Percentiles rank a stretch among this genome's conserved stretches.
Evolutionary conservation across 768 basidiomycete genomes (phyloP).

Genomic region (Serendipita indica): DNA sequence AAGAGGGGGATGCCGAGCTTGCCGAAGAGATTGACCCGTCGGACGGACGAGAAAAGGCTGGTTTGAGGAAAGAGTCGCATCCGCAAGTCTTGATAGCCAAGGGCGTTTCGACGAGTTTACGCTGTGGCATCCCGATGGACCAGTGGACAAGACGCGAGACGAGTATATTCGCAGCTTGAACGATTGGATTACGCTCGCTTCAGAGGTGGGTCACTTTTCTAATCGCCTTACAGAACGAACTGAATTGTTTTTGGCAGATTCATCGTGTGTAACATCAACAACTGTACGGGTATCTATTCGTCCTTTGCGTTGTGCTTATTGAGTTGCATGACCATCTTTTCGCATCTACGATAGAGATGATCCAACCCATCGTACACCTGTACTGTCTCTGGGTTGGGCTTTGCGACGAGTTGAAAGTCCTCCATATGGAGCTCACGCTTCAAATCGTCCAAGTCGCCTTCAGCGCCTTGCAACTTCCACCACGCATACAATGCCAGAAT

Average conservation of each 20-base stretch:
- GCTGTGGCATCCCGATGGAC: slow-evolving; percentile 63
- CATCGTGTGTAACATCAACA: not conserved
- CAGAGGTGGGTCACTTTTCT: slow-evolving; percentile 34
- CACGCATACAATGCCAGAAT: slow-evolving; percentile 56
- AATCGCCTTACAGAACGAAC: not conserved
- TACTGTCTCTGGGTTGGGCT: slow-evolving; percentile 31
- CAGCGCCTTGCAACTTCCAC: slow-evolving; percentile 34
- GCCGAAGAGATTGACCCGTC: slow-evolving; percentile 17
- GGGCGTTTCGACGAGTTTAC: slow-evolving; percentile 43
- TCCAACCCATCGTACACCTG: slow-evolving; percentile 42
- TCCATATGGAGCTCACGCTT: slow-evolving; percentile 24
- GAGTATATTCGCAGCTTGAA: slow-evolving; percentile 53
- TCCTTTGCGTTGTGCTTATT: not conserved
- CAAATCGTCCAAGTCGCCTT: slow-evolving; percentile 53
- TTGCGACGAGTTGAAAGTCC: slow-evolving; percentile 46
- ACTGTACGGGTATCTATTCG: not conserved
- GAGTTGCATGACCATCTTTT: slow-evolving; percentile 31
- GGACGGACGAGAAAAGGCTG: slow-evolving; percentile 14
- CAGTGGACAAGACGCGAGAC: slow-evolving; percentile 52
- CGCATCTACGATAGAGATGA: slow-evolving; percentile 39
- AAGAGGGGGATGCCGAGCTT: slow-evolving; percentile 17
- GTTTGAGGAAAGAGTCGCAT: slow-evolving; percentile 24
- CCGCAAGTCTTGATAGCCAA: not conserved
- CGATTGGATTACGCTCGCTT: slow-evolving; percentile 56
- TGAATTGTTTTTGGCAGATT: not conserved